Evolutionary conservation across 257 asterid genomes (phyloP).

Genomic region (Eucommia ulmoides): DNA sequence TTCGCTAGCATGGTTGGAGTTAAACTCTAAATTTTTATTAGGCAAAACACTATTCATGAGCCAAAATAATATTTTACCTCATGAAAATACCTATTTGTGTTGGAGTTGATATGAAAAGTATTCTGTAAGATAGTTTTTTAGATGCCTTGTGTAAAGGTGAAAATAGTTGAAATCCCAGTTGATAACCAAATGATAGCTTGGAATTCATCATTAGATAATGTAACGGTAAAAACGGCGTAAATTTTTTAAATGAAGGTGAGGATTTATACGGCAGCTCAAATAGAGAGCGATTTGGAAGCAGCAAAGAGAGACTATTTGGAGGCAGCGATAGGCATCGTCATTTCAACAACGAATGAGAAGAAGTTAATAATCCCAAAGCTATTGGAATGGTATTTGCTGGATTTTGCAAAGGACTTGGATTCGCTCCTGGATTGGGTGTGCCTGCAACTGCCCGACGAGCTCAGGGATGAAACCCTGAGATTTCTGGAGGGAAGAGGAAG

Average conservation of each 20-base stretch:
- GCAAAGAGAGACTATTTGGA: slow-evolving; percentile 63
- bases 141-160: no score
- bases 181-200: no score
- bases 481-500: slow-evolving; percentile 34
- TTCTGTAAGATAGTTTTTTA: no score
- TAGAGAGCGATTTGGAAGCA: slow-evolving; percentile 54
- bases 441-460: slow-evolving; percentile 60
- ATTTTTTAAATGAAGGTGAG: slow-evolving; percentile 38
- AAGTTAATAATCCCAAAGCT: slow-evolving; percentile 62
- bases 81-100: no score
- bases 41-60: no score
- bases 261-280: slow-evolving; percentile 54
- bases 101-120: no score
- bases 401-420: slow-evolving; percentile 72
- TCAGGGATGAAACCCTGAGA: slow-evolving; percentile 29
- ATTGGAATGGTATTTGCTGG: slow-evolving; percentile 75
- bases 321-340: slow-evolving; percentile 60
- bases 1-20: no score
- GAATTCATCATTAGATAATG: no score
- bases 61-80: no score
- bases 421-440: slow-evolving; percentile 69
- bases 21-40: no score
- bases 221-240: neutral
- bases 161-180: no score
- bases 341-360: slow-evolving; percentile 41